Base-by-base conservation (phyloP, 1,284 basidiomycete species). In the Leucoagaricus sp. region DNA sequence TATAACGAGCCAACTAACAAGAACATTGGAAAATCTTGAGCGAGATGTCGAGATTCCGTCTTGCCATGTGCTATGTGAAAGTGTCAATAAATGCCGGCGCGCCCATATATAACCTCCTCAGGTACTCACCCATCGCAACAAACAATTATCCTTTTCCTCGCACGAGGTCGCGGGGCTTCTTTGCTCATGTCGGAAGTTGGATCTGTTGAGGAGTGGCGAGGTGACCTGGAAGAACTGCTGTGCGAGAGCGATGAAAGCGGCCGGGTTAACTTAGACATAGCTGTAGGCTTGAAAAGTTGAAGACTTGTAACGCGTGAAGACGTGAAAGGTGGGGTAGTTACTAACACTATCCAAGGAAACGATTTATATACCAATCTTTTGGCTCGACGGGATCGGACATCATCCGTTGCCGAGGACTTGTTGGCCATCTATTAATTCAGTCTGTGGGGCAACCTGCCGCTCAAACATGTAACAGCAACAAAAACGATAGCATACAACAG, bases 61-160 rank as follows among this genome's bases (percentile, higher is more conserved):
- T 67, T 81, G 74, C 78, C 79, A 80, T 15, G 78, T 80, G 26
- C 53, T 42, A 10, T 13, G 25, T 38, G 1, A 25, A 33, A 50
- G 49, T 46, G 59, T 42, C 53, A 53, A 19, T n/a, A n/a, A n/a
- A n/a, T 47, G 8, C 17, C 33, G 4, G 52, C 47, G 36, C 29
- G 33, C 17, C 21, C 21, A 19, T 48, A 28, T 34, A 33, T 33
- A 41, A 15, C 19, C 26, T 28, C 9, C 12, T 9, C 4, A 8
- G 38, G 19, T 21, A 67, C 79, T 61, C 58, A 85, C 87, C 87
- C 87, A 65, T 89, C 87, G 62, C 87, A 89, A 60, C 86, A 87
- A 25, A 89, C 75, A 44, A 89, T 73, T 36, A 88, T 81, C 54
- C 85, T 73, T 65, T 88, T 87, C 61, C 72, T 77, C 6, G 72